Percentiles rank a stretch among this genome's conserved stretches.
Evolutionary conservation across 2,329 filamentous ascomycete genomes (phyloP).

Genomic region (Trichoderma guizhouense): DNA sequence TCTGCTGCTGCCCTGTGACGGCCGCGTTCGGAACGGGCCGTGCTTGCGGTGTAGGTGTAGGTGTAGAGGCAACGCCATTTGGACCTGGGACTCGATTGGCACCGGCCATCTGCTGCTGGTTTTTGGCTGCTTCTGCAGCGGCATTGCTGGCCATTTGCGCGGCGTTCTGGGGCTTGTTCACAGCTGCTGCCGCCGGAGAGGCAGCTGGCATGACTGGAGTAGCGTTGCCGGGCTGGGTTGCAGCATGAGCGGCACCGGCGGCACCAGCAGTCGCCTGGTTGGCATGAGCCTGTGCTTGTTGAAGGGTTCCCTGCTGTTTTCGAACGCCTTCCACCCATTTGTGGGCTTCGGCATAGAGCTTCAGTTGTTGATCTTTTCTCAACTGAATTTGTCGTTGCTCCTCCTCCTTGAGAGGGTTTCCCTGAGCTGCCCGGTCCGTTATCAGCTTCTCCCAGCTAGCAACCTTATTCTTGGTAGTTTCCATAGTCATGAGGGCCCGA

Average conservation of each 20-base stretch:
- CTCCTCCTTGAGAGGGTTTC: slow-evolving; percentile 44
- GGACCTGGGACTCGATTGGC: slow-evolving; percentile 30
- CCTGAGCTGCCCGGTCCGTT: slow-evolving; percentile 42
- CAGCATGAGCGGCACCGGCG: not conserved
- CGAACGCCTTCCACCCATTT: slow-evolving; percentile 48
- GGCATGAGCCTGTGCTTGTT: slow-evolving; percentile 29
- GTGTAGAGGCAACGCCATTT: slow-evolving; percentile 26
- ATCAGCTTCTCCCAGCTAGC: slow-evolving; percentile 41
- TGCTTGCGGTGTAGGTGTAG: slow-evolving; percentile 26
- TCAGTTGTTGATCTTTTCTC: slow-evolving; percentile 43
- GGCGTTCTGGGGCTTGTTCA: slow-evolving; percentile 29
- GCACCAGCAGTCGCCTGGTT: slow-evolving; percentile 26
- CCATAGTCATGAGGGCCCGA: slow-evolving; percentile 49
- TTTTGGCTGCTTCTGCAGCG: slow-evolving; percentile 46
- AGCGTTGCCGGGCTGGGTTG: slow-evolving; percentile 25
- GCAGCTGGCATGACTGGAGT: slow-evolving; percentile 20
- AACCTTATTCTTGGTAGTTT: slow-evolving; percentile 41
- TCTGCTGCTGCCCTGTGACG: slow-evolving; percentile 26
- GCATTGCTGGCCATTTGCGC: slow-evolving; percentile 41
- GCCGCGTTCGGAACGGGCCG: slow-evolving; percentile 28
- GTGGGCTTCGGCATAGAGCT: slow-evolving; percentile 45
- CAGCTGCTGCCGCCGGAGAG: not conserved
- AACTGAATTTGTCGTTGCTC: slow-evolving; percentile 45
- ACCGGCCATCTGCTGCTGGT: slow-evolving; percentile 35
- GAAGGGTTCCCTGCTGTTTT: slow-evolving; percentile 41